Evolutionary conservation across 257 asterid species (phyloP).

Genomic region (Capsicum baccatum): DNA sequence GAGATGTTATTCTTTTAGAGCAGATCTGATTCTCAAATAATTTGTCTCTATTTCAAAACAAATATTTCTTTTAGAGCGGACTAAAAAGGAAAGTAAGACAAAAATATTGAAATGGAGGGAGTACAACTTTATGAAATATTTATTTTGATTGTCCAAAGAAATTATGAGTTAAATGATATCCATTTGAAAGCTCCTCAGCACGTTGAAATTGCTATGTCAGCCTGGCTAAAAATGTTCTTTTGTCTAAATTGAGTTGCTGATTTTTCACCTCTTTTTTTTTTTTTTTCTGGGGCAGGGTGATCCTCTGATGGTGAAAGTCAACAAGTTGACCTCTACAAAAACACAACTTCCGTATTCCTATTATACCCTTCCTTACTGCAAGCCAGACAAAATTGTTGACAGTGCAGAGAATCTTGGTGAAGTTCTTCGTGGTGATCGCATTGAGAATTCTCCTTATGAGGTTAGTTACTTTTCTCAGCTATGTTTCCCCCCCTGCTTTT

Average conservation of each 20-base stretch:
- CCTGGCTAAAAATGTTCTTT: neutral
- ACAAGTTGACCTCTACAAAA: slow-evolving; percentile 55
- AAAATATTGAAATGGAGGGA: too few species aligned
- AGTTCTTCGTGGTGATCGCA: slow-evolving; percentile 61
- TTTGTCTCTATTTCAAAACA: too few species aligned
- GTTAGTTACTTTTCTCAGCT: slow-evolving; percentile 31
- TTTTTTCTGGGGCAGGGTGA: slow-evolving; percentile 43
- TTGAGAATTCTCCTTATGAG: slow-evolving; percentile 51
- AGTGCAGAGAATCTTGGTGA: slow-evolving; percentile 54
- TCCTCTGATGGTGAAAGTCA: slow-evolving; percentile 54
- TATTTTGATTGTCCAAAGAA: slow-evolving; percentile 15
- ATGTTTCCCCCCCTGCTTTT: neutral
- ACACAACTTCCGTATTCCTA: slow-evolving; percentile 48
- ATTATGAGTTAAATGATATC: neutral
- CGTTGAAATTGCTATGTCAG: neutral
- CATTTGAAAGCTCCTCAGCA: neutral
- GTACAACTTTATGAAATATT: neutral
- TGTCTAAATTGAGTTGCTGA: neutral
- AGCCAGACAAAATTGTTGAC: slow-evolving; percentile 46
- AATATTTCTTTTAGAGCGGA: too few species aligned
- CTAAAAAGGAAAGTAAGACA: too few species aligned
- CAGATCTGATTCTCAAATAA: too few species aligned
- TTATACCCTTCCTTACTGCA: slow-evolving; percentile 52
- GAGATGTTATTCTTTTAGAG: too few species aligned
- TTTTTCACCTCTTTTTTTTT: neutral